phyloP scores from a whole-genome alignment of 305 asterid genomes.

The Fraxinus platypoda region DNA sequence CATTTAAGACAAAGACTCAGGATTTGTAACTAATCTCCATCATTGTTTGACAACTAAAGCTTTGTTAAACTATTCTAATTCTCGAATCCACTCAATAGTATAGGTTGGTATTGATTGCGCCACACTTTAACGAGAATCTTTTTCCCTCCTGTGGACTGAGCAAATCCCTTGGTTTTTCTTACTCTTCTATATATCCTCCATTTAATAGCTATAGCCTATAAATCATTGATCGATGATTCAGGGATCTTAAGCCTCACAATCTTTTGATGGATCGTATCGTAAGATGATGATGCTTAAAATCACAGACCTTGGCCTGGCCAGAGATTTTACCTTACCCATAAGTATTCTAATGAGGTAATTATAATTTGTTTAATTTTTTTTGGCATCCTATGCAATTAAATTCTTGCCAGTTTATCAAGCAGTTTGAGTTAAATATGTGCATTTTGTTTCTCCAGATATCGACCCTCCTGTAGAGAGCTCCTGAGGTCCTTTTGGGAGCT shows the following conservation, averaged over 20 bases:
- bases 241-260: constrained; percentile 98
- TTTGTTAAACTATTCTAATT: not conserved
- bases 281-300: constrained; percentile 78
- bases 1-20: not conserved
- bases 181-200: not conserved
- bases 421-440: not conserved
- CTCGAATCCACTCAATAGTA: not conserved
- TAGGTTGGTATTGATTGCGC: not conserved
- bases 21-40: not conserved
- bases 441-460: constrained; percentile 51
- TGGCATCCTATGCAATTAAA: not conserved
- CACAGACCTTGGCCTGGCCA: constrained; percentile 90
- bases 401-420: not conserved
- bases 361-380: not conserved
- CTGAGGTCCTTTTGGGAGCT: constrained; percentile 92
- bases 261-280: constrained; percentile 74
- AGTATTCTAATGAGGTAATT: constrained; percentile 88
- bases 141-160: not conserved
- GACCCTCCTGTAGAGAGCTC: constrained; percentile 99
- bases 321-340: constrained; percentile 89
- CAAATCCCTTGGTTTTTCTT: not conserved
- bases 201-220: not conserved
- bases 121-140: not conserved
- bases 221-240: constrained; percentile 15
- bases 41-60: not conserved